These are phyloP conservation scores for Dioscorea alata DNA, from an alignment of 106 monocot species.

Conservation along the genomic window DNA sequence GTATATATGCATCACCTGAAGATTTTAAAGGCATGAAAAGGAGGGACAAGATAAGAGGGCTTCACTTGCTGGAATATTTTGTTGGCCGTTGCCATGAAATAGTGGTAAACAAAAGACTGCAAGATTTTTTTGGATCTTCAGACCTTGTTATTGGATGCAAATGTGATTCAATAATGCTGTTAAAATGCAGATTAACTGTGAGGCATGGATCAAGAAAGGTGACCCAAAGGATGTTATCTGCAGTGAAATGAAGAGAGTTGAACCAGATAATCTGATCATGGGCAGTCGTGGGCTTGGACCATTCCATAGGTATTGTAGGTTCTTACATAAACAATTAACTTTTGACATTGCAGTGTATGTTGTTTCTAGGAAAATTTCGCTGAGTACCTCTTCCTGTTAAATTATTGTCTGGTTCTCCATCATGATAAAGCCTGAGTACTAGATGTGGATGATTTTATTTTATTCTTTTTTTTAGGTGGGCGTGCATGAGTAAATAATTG, in stretches of 20 bases:
- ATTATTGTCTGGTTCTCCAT: no score
- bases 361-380: no score
- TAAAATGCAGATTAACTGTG: conserved; percentile 52
- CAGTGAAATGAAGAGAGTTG: conserved; percentile 67
- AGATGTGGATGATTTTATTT: no score
- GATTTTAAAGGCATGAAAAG: conserved; percentile 57
- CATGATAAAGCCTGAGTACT: no score
- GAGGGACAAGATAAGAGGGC: conserved; percentile 65
- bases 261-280: conserved; percentile 82
- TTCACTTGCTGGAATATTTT: conserved; percentile 87
- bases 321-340: neutral
- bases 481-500: no score
- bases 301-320: conserved; percentile 69
- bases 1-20: conserved; percentile 82
- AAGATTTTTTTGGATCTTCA: neutral
- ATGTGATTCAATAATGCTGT: neutral
- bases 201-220: conserved; percentile 79
- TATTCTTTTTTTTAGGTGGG: no score
- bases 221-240: conserved; percentile 87
- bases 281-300: conserved; percentile 92
- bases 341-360: no score
- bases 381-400: no score
- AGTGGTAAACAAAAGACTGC: conserved; percentile 44
- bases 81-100: conserved; percentile 54
- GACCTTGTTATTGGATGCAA: neutral